Percentiles rank a stretch among this genome's conserved stretches.
Conservation (phyloP, 805 yeast genomes). For the Wickerhamomyces chaumierensis region DNA sequence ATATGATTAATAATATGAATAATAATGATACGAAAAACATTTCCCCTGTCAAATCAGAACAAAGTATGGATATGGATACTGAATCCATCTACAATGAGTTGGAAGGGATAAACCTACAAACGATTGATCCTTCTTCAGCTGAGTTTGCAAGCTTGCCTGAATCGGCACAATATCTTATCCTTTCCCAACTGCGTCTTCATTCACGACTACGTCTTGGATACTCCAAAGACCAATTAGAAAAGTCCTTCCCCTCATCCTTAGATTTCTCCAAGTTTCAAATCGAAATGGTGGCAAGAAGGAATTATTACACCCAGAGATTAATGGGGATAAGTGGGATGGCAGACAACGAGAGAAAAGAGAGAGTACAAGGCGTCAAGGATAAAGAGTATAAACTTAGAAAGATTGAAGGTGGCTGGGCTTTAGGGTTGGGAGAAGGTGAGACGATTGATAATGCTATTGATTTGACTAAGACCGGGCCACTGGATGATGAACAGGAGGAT, state of each 20-base stretch:
- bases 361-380: constrained; percentile 61
- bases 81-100: constrained; percentile 48
- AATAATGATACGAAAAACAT: too few relatives aligned
- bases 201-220: constrained; percentile 94
- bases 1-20: too few relatives aligned
- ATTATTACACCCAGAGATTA: constrained; percentile 76
- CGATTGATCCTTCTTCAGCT: constrained; percentile 73
- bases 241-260: constrained; percentile 71
- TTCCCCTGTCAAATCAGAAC: constrained; percentile 28
- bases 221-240: constrained; percentile 75
- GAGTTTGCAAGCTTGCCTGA: constrained; percentile 72
- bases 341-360: background rate
- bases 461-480: constrained; percentile 21
- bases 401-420: constrained; percentile 76
- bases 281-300: constrained; percentile 83
- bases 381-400: constrained; percentile 63
- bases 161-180: constrained; percentile 77
- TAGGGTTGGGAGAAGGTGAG: constrained; percentile 42
- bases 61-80: too few relatives aligned
- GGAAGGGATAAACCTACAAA: constrained; percentile 57
- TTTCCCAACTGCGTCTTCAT: constrained; percentile 70
- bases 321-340: constrained; percentile 63
- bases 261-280: constrained; percentile 92
- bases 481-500: constrained; percentile 24
- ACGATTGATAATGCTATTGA: constrained; percentile 35